Evolutionary conservation across 192 early-diverging fungal species (phyloP), one percentile per base, ranked within the genome.

Genomic region (Rhizophagus clarus): DNA sequence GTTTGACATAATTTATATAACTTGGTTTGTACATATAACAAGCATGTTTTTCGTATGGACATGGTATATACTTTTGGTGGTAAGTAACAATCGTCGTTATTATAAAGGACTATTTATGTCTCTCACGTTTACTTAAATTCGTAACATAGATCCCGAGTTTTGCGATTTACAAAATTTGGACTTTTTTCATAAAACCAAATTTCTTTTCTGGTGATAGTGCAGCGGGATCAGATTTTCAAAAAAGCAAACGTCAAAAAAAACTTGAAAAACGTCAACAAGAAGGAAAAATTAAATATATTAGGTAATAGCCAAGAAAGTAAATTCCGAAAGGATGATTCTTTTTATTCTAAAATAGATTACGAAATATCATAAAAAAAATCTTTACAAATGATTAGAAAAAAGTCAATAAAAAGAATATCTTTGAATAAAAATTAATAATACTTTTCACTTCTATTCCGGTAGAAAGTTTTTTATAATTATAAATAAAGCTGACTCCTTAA

Each of bases 1-100:
- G 83, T 96, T 95, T 81, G 95, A 96, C 74, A 90, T 94, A 66
- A 93, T 96, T 69, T 96, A 96, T 69, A 87, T 96, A 42, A 91
- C 93, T 24, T 95, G 94, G 94, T 89, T 92, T 74, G 92, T 92
- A 45, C 92, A 94, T 82, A 80, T 91, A 47, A 84, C 85, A 10
- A 90, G 90, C 29, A 90, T 90, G 26, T 85, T 91, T 29, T 92
- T 88, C 64, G 81, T 82, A 60, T 87, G 89, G 79, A 81, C 85
- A 76, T 91, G 85, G 90, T 89, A 81, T 76, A 80, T 83, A 45
- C 87, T 86, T 37, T 79, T 87, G 34, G 68, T 82, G 62, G 90
- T 88, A 85, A 81, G 85, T 80, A 31, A 17, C 49, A 10, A 24
- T 49, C 24, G 64, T 69, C 29, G 14, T 34, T 63, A 31, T 49